phyloP scores from a whole-genome alignment of 139 green algal species.

The Gonium pectorale region DNA sequence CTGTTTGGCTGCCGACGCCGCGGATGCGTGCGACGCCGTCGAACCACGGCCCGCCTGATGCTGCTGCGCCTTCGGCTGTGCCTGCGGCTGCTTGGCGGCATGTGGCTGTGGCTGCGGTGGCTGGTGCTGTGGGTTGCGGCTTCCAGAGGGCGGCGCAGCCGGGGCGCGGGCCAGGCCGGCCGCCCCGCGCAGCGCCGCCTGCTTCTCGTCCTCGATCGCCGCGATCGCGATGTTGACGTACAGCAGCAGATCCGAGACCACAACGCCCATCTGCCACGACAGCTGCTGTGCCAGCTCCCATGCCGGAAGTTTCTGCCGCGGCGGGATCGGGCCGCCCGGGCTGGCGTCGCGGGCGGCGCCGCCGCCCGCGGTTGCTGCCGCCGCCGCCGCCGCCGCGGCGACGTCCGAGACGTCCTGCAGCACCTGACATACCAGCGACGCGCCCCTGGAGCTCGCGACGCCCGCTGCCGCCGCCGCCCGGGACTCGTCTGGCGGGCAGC shows the following conservation, averaged over 20 bases:
- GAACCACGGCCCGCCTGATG: no score
- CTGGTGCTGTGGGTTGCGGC: no score
- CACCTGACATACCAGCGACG: background rate
- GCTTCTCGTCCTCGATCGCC: slow-evolving; percentile 6
- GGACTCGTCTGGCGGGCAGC: background rate
- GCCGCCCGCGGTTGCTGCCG: background rate
- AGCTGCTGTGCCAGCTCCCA: background rate
- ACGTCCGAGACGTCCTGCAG: background rate
- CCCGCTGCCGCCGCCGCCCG: background rate
- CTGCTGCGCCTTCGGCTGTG: no score
- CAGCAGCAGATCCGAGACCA: background rate
- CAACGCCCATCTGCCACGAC: background rate
- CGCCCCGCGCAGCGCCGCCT: slow-evolving; percentile 8
- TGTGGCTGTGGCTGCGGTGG: no score
- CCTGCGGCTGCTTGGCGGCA: no score
- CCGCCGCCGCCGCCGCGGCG: background rate
- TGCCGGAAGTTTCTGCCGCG: background rate
- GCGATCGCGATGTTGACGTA: slow-evolving; percentile 16
- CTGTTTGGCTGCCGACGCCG: no score
- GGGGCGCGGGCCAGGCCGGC: no score
- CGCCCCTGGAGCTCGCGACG: background rate
- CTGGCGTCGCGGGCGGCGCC: background rate
- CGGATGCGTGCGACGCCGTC: no score
- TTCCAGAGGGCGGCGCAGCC: no score
- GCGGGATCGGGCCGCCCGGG: background rate